Evolutionary conservation across 371 early-diverging fungal species (phyloP), one percentile per base, ranked within the genome.

Genomic region (Mortierella sp.): DNA sequence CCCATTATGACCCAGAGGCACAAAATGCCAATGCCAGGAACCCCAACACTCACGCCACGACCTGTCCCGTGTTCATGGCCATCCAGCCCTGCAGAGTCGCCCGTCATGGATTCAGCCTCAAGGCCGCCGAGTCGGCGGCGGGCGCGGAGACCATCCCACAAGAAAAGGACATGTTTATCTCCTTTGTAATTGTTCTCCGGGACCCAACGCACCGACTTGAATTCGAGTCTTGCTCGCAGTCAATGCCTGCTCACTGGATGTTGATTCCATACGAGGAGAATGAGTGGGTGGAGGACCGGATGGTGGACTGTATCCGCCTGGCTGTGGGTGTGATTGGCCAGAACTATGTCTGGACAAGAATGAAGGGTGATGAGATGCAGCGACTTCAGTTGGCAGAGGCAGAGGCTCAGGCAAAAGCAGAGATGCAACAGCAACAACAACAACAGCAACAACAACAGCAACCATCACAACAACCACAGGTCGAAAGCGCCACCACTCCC

Each of bases 341-440:
- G 62, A 89, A 90, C 64, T 90, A 90, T 81, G 91, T 90, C n/a
- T 89, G 85, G 85, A 88, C 87, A 7, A 82, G 91, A 30, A 90
- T 90, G 91, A 83, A 81, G 66, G 81, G 79, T 26, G 81, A 81
- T 62, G 81, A 80, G 46, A 56, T 71, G 46, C 73, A 79, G 57
- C 64, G 70, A 28, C 66, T 76, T 15, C 73, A 79, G 50, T 57
- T 73, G 26, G 70, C 66, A 30, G 80, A 73, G n/a, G 80, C 66
- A 18, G 73, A 79, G 48, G 63, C 73, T 9, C 74, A 70, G 28
- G 62, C 64, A 46, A 19, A 21, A 23, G 23, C 19, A 23, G 23
- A 53, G 26, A 12, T 21, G 21, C 53, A 65, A 69, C 60, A n/a
- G 47, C 79, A 72, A 15, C 69, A 68, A 25, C 58, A 61, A 15